A percentile compares a stretch with the other conserved stretches of the same genome.
These are phyloP conservation scores for Ceratocystis harringtonii DNA, from an alignment of 2,329 filamentous ascomycete species.

Conservation along the genomic window DNA sequence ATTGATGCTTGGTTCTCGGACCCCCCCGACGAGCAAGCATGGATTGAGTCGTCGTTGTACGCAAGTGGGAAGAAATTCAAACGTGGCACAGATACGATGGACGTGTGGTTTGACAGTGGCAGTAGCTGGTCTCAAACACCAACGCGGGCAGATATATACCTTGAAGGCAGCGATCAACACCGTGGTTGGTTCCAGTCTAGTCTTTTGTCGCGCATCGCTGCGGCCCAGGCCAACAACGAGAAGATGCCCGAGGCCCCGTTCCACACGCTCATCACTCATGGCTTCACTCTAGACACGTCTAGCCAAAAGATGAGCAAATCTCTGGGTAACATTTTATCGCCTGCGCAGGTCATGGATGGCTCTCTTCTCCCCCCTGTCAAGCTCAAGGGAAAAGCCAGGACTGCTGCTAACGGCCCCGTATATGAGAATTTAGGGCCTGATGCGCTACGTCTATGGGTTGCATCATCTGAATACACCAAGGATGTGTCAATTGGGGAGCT, in stretches of 20 bases:
- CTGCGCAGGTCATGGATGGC: slow-evolving; percentile 72
- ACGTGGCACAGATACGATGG: slow-evolving; percentile 89
- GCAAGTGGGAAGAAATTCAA: slow-evolving; percentile 37
- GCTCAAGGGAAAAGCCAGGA: slow-evolving; percentile 35
- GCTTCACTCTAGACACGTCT: slow-evolving; percentile 75
- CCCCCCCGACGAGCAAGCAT: slow-evolving; percentile 54
- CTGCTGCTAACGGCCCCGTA: slow-evolving; percentile 22
- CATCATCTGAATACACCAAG: slow-evolving; percentile 77
- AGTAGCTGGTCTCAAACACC: slow-evolving; percentile 64
- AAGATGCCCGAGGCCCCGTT: slow-evolving; percentile 46
- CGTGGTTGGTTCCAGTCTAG: slow-evolving; percentile 98
- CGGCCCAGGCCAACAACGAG: neutral
- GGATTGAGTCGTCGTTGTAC: slow-evolving; percentile 53
- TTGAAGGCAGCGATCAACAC: slow-evolving; percentile 92
- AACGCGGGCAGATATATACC: slow-evolving; percentile 62
- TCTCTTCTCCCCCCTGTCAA: slow-evolving; percentile 58
- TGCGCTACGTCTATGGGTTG: slow-evolving; percentile 78
- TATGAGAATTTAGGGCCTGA: slow-evolving; percentile 71
- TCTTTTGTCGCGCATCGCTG: slow-evolving; percentile 67
- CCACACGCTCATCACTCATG: slow-evolving; percentile 81
- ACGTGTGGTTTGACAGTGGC: slow-evolving; percentile 98
- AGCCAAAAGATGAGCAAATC: slow-evolving; percentile 99
- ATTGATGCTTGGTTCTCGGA: slow-evolving; percentile 96
- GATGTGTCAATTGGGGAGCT: slow-evolving; percentile 72
- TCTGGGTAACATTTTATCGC: slow-evolving; percentile 72